Evolutionary conservation across 495 filamentous ascomycete genomes (phyloP).

Genomic region (Sabuloglossum arenarium): DNA sequence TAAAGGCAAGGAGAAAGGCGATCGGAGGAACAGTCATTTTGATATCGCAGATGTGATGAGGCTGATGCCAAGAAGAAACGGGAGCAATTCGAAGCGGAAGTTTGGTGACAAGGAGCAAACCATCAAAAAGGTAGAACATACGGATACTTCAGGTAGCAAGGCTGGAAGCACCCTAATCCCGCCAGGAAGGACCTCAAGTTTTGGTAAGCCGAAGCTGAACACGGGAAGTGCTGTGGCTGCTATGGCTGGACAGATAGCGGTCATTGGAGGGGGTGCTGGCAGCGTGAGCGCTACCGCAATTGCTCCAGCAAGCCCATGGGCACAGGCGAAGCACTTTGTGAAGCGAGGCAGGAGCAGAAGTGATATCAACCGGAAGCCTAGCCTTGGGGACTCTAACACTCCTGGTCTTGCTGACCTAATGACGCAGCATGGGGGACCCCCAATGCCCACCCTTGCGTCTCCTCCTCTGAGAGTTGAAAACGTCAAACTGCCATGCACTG

Average conservation of each 20-base stretch:
- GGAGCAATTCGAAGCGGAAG: conserved; percentile 26
- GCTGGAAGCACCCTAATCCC: neutral
- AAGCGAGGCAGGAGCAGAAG: conserved; percentile 53
- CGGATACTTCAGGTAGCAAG: neutral
- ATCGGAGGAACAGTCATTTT: conserved; percentile 22
- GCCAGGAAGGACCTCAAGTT: conserved; percentile 7
- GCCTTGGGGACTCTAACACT: neutral
- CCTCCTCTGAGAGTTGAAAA: conserved; percentile 13
- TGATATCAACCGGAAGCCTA: conserved; percentile 35
- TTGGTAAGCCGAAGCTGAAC: conserved; percentile 21
- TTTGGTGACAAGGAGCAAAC: conserved; percentile 21
- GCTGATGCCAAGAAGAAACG: conserved; percentile 33
- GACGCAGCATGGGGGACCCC: conserved; percentile 36
- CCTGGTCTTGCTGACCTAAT: conserved; percentile 15
- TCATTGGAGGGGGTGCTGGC: conserved; percentile 40
- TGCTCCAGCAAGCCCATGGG: conserved; percentile 21
- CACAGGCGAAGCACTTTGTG: conserved; percentile 25
- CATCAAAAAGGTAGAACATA: conserved; percentile 4
- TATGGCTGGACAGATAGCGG: conserved; percentile 37
- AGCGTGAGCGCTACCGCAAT: conserved; percentile 33
- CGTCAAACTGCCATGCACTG: conserved; percentile 4
- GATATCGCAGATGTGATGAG: conserved; percentile 10
- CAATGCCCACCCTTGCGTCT: conserved; percentile 29
- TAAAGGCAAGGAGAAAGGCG: conserved; percentile 17
- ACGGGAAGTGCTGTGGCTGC: conserved; percentile 35